Evolutionary conservation across 495 filamentous ascomycete genomes (phyloP).

Genomic region (Xylaria castorea): DNA sequence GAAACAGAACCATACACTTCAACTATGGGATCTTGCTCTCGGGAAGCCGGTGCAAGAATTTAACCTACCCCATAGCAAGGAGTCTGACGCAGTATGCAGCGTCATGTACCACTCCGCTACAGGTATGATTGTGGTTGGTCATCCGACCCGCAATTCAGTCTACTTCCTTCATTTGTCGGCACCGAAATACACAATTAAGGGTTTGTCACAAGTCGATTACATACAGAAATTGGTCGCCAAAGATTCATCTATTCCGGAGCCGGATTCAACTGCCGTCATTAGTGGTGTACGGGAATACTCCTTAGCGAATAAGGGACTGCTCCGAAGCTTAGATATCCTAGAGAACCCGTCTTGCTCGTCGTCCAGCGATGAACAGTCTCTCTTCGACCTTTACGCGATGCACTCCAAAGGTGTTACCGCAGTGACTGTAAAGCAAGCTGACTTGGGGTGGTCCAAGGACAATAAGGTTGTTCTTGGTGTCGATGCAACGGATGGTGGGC

Average conservation of each 20-base stretch:
- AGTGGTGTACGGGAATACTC: conserved; percentile 95
- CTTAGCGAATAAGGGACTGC: conserved; percentile 82
- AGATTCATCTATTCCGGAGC: conserved; percentile 75
- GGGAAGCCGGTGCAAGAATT: conserved; percentile 95
- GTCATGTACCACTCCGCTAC: conserved; percentile 89
- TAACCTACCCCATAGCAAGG: conserved; percentile 93
- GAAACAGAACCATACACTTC: conserved; percentile 98
- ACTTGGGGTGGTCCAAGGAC: conserved; percentile 87
- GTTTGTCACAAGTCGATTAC: conserved; percentile 85
- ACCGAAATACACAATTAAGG: conserved; percentile 81
- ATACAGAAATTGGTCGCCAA: conserved; percentile 76
- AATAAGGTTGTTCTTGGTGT: conserved; percentile 80
- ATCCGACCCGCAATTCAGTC: conserved; percentile 95
- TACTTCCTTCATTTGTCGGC: conserved; percentile 96
- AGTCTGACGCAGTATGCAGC: conserved; percentile 96
- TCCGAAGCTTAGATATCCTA: conserved; percentile 89
- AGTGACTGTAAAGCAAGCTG: conserved; percentile 79
- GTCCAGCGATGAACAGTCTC: conserved; percentile 60
- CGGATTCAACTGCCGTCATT: conserved; percentile 93
- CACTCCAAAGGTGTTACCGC: conserved; percentile 94
- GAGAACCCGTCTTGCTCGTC: conserved; percentile 62
- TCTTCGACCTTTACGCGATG: conserved; percentile 97
- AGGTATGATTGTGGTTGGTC: conserved; percentile 91
- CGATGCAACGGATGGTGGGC: conserved; percentile 72
- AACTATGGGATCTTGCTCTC: conserved; percentile 97